A percentile compares a stretch with the other conserved stretches of the same genome.
Conservation (phyloP, 805 yeast species). For the Brettanomyces bruxellensis region DNA sequence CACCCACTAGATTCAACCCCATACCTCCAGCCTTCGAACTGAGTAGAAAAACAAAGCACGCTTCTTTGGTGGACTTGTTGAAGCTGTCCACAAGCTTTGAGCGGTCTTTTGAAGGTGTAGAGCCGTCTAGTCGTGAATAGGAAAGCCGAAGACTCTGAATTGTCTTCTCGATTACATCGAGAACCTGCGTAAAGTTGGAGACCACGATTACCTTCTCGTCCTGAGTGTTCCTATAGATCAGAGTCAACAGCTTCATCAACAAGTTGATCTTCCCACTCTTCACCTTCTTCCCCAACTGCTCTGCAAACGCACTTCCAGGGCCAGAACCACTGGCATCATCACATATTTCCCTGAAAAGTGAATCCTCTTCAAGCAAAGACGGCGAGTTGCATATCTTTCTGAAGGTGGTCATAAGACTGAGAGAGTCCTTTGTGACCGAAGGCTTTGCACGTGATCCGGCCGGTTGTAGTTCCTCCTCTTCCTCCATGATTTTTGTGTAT, state of each 20-base stretch:
- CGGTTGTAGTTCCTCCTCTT: conserved; percentile 5
- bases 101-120: conserved; percentile 61
- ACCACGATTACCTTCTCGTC: conserved; percentile 78
- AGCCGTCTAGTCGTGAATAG: conserved; percentile 71
- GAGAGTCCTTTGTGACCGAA: conserved; percentile 25
- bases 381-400: conserved; percentile 85
- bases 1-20: conserved; percentile 86
- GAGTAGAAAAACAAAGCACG: conserved; percentile 56
- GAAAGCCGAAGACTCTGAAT: conserved; percentile 39
- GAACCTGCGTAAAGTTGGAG: conserved; percentile 80
- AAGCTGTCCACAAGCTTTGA: conserved; percentile 60
- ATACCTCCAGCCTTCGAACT: conserved; percentile 93
- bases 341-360: conserved; percentile 27
- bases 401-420: conserved; percentile 63
- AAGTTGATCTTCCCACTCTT: conserved; percentile 59
- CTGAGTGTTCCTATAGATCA: conserved; percentile 27
- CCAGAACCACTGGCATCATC: conserved; percentile 7
- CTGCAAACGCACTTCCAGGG: conserved; percentile 11
- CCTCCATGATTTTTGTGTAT: conserved; percentile 24
- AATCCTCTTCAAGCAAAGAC: conserved; percentile 44
- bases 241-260: conserved; percentile 45
- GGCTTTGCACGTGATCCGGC: background rate
- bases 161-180: conserved; percentile 62
- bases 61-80: conserved; percentile 36
- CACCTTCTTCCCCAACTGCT: conserved; percentile 23